Base-by-base conservation (phyloP, 495 filamentous ascomycete species). In the Entonaema liquescens region DNA sequence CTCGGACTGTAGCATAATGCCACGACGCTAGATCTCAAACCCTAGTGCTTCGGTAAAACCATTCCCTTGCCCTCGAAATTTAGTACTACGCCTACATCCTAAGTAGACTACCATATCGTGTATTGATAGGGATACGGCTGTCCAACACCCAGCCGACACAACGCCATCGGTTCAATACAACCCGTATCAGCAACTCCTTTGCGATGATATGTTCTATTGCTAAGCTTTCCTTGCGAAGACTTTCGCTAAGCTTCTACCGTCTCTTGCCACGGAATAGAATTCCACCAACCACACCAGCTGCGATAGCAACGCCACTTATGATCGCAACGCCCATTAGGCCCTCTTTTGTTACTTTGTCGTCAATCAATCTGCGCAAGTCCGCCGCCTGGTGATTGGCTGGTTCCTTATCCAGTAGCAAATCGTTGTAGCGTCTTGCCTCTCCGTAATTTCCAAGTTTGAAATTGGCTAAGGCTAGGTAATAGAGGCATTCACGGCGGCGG, bases 381-480 rank as follows among this genome's bases (percentile, higher is more conserved):
- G 86, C 83, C 19, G 95, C 94, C 78, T 99, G 95, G 68, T 97
- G 77, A 79, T 98, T 99, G 28, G 82, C 88, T 1, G 93, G 93
- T 80, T 99, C 95, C 71, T 93, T 89, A 44, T 96, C 92, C 26
- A 98, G 81, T 59, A 99, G 83, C 17, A 93, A 82, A 67, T 99
- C 95, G 77, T 99, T 99, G 83, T 98, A 98, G 77, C 90, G 85
- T 71, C 94, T 85, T 47, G 95, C 94, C 78, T 99, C 95, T 28
- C 89, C 93, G 77, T 97, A 99, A 84, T 97, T 98, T 40, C 95
- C 96, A 8, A 99, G 89, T 83, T 97, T 97, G 89, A 93, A 99
- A 83, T 99, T 96, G 57, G 95, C 95, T 23, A 99, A 86, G 12
- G 93, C 95, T 12, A 99, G 87, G 80, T 99, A 99, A 84, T 97